phyloP scores from a whole-genome alignment of 352 stramenopile genomes.

The Peronospora farinosa region DNA sequence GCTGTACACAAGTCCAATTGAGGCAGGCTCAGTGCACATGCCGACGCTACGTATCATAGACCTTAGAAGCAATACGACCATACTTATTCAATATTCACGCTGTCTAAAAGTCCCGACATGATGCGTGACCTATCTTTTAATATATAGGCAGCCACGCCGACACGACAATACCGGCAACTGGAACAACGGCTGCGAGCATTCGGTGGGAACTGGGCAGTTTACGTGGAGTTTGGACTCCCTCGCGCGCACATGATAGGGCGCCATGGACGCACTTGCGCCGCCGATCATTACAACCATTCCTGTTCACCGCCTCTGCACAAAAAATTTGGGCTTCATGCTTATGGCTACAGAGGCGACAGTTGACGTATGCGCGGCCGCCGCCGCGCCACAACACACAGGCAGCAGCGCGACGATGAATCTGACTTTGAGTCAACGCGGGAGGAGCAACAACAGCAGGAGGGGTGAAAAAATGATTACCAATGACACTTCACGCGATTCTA shows the following conservation, averaged over 20 bases:
- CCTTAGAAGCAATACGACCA: constrained; percentile 24
- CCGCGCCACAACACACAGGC: neutral
- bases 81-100: constrained; percentile 8
- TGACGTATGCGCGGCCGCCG: neutral
- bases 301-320: neutral
- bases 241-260: too few species aligned
- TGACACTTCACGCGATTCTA: neutral
- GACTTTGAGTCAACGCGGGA: neutral
- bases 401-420: neutral
- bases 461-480: neutral
- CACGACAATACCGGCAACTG: neutral
- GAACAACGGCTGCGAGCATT: neutral
- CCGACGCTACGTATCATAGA: constrained; percentile 24
- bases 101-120: neutral
- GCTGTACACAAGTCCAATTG: constrained; percentile 25
- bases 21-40: neutral
- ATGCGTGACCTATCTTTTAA: neutral
- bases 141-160: neutral
- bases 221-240: neutral
- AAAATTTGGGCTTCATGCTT: neutral
- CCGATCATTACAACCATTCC: neutral
- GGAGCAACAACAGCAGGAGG: neutral
- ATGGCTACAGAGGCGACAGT: neutral
- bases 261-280: neutral
- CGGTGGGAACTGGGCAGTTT: neutral